A percentile compares a stretch with the other conserved stretches of the same genome.
Evolutionary conservation across 2,329 filamentous ascomycete species (phyloP).

Genomic region (Decorospora gaudefroyi): DNA sequence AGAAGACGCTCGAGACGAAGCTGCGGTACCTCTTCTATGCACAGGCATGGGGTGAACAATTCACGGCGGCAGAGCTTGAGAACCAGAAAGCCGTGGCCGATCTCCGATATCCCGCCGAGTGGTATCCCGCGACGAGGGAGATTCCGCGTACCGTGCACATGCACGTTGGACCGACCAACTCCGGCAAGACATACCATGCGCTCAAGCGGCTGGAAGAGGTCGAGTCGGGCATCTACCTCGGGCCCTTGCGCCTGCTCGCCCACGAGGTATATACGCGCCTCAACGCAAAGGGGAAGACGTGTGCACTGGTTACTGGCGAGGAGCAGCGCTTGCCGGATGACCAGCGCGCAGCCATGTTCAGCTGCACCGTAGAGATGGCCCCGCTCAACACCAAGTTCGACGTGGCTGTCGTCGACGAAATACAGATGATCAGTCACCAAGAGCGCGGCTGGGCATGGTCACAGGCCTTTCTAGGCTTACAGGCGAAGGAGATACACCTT

Average conservation of each 20-base stretch:
- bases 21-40: constrained; percentile 69
- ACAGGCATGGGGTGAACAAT: constrained; percentile 38
- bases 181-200: constrained; percentile 95
- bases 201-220: constrained; percentile 80
- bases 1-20: constrained; percentile 53
- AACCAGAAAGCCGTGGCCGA: constrained; percentile 65
- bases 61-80: constrained; percentile 44
- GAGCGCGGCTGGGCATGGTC: constrained; percentile 95
- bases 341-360: constrained; percentile 61
- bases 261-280: constrained; percentile 95
- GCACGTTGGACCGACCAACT: constrained; percentile 96
- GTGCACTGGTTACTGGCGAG: constrained; percentile 86
- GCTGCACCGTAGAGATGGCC: constrained; percentile 95
- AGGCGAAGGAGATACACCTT: constrained; percentile 86
- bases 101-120: constrained; percentile 85
- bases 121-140: constrained; percentile 82
- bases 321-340: constrained; percentile 71
- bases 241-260: constrained; percentile 83
- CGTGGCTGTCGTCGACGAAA: constrained; percentile 96
- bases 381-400: constrained; percentile 67
- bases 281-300: constrained; percentile 73
- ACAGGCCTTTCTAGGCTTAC: constrained; percentile 81
- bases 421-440: constrained; percentile 87
- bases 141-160: constrained; percentile 84
- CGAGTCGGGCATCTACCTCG: constrained; percentile 81